Base-by-base conservation (phyloP, 2,329 filamentous ascomycete species). In the Nothophaeocryptopus gaeumannii region DNA sequence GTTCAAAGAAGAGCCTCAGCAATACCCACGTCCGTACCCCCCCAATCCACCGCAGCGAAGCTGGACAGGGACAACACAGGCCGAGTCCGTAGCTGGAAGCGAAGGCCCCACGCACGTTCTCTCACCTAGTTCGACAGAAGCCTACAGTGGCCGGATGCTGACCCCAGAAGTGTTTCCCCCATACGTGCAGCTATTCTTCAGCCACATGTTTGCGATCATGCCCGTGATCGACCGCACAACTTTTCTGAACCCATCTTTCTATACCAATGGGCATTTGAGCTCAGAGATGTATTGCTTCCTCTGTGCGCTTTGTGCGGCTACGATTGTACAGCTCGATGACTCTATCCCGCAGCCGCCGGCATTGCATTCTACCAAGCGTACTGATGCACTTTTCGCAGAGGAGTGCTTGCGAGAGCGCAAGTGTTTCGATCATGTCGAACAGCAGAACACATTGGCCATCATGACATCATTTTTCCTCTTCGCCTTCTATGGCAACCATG, bases 381-480 rank as follows among this genome's bases (percentile, higher is more conserved):
- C 55, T 3, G 64, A 65, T 39, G 58, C 64, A n/a, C 35, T 68
- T 4, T 68, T 69, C 44, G 60, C 63, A 3, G 61, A 66, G 45
- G 66, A 69, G 44, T 68, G 64, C 41, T 54, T 67, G 16, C 58
- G 62, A 13, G 63, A 64, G 32, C 61, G 66, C 13, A 59, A 55
- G 33, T 56, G 51, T 8, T 64, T 60, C 36, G 66, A 69, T 43
- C 67, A 62, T 43, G 59, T 68, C 32, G 62, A 64, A 41, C 47
- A 54, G 20, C 42, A 60, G 8, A 60, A 63, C 2, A 59, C 63
- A 2, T 45, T 65, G 29, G 63, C 61, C 20, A 60, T 67, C 36
- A 63, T 69, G 61, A 67, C 64, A 33, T 67, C 65, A 9, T 69
- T 68, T 55, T 67, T 69, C 47, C 50, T 69, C 2, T 68, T 68